Conservation (phyloP, 2,329 filamentous ascomycete genomes). For the Rosellinia necatrix region DNA sequence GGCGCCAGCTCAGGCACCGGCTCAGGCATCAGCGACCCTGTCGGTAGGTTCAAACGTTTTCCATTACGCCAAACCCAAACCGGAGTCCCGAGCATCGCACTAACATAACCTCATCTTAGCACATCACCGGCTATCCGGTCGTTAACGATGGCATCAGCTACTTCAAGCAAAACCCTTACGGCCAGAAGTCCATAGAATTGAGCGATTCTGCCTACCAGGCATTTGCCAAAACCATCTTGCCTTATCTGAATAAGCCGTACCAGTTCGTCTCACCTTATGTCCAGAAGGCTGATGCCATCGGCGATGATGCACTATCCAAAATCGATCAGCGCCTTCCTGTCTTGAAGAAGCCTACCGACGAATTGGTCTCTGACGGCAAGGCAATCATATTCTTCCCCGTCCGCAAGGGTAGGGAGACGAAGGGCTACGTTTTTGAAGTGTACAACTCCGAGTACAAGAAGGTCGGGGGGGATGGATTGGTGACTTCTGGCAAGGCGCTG, state of each 20-base stretch:
- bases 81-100: background rate
- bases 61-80: background rate
- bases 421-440: constrained; percentile 62
- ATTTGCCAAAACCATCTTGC: constrained; percentile 77
- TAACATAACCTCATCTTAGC: constrained; percentile 56
- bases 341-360: constrained; percentile 75
- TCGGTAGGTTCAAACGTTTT: constrained; percentile 35
- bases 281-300: constrained; percentile 76
- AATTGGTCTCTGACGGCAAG: constrained; percentile 69
- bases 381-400: constrained; percentile 65
- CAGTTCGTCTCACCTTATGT: constrained; percentile 85
- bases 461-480: constrained; percentile 64
- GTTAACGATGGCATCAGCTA: constrained; percentile 77
- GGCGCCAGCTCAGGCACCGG: too few species aligned
- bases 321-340: constrained; percentile 74
- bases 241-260: constrained; percentile 79
- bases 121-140: constrained; percentile 82
- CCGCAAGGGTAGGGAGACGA: constrained; percentile 64
- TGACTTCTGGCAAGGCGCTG: constrained; percentile 72
- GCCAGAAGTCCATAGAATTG: constrained; percentile 79
- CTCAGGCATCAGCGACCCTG: constrained; percentile 40
- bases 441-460: constrained; percentile 66
- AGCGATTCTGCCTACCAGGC: constrained; percentile 75
- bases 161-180: constrained; percentile 82
- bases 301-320: constrained; percentile 70